A percentile compares a stretch with the other conserved stretches of the same genome.
These are phyloP conservation scores for Claviceps sp. DNA, from an alignment of 2,329 filamentous ascomycete species.

Conservation along the genomic window DNA sequence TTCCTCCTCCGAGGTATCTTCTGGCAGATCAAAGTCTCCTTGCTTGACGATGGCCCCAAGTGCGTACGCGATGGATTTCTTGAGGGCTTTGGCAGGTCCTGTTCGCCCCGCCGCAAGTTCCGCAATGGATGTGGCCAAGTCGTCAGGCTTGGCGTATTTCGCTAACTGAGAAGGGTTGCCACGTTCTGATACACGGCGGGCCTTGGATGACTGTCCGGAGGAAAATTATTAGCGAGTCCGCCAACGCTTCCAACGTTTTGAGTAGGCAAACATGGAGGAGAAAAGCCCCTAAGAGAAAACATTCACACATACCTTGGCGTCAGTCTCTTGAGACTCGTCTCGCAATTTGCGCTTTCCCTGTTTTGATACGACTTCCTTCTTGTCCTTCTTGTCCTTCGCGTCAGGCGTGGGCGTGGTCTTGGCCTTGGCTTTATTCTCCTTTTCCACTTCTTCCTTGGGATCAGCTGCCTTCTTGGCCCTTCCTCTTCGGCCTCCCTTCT, in stretches of 20 bases:
- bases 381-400: slow-evolving; percentile 33
- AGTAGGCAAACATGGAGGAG: too few species aligned
- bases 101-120: slow-evolving; percentile 52
- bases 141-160: slow-evolving; percentile 35
- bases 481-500: slow-evolving; percentile 46
- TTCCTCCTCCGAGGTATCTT: slow-evolving; percentile 48
- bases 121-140: slow-evolving; percentile 35
- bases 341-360: slow-evolving; percentile 43
- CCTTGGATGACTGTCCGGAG: slow-evolving; percentile 22
- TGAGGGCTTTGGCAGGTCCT: slow-evolving; percentile 54
- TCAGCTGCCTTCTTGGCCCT: slow-evolving; percentile 57
- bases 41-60: slow-evolving; percentile 55
- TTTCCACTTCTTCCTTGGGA: slow-evolving; percentile 44
- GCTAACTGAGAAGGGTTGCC: slow-evolving; percentile 23
- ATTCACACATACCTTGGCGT: slow-evolving; percentile 30
- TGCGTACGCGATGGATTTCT: slow-evolving; percentile 53
- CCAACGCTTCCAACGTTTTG: background rate
- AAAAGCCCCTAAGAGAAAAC: too few species aligned
- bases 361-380: slow-evolving; percentile 17
- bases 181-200: slow-evolving; percentile 42
- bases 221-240: background rate
- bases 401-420: slow-evolving; percentile 25
- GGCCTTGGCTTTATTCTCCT: slow-evolving; percentile 16
- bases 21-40: slow-evolving; percentile 46
- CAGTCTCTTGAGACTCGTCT: slow-evolving; percentile 41